Conservation (phyloP, 352 stramenopile genomes). For the Phytophthora macrochlamydospora region DNA sequence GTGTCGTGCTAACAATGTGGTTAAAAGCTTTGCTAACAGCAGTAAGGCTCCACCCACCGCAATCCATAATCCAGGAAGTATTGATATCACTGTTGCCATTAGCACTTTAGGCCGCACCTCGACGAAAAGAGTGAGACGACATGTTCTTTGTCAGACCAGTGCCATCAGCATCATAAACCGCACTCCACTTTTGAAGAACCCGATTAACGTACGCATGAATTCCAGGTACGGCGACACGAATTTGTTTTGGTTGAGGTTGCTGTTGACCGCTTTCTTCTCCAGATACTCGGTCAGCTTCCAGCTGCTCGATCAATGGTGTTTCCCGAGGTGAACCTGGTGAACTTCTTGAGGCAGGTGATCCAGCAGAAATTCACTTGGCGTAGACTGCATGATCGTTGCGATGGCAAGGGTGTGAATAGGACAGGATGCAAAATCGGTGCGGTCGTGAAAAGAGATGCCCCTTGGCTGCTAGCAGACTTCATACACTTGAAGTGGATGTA, state of each 20-base stretch:
- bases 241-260: background rate
- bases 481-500: background rate
- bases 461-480: slow-evolving; percentile 2
- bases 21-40: slow-evolving; percentile 17
- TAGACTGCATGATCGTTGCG: slow-evolving; percentile 6
- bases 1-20: slow-evolving; percentile 19
- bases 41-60: slow-evolving; percentile 7
- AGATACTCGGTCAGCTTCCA: background rate
- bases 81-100: slow-evolving; percentile 14
- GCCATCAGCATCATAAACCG: background rate
- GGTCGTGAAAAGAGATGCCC: slow-evolving; percentile 12
- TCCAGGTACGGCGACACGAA: background rate
- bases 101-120: slow-evolving; percentile 7
- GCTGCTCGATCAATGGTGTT: slow-evolving; percentile 3
- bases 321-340: background rate
- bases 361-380: slow-evolving; percentile 7
- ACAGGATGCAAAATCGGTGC: background rate
- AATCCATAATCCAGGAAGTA: slow-evolving; percentile 10
- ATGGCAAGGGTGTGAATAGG: slow-evolving; percentile 11
- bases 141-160: background rate
- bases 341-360: slow-evolving; percentile 7
- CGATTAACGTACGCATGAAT: slow-evolving; percentile 16
- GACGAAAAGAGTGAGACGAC: slow-evolving; percentile 9
- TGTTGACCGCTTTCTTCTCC: background rate
- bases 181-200: slow-evolving; percentile 5